Evolutionary conservation across 176 grass and related monocot species (phyloP), one percentile per base, ranked within the genome.

Genomic region (Raddia distichophylla): DNA sequence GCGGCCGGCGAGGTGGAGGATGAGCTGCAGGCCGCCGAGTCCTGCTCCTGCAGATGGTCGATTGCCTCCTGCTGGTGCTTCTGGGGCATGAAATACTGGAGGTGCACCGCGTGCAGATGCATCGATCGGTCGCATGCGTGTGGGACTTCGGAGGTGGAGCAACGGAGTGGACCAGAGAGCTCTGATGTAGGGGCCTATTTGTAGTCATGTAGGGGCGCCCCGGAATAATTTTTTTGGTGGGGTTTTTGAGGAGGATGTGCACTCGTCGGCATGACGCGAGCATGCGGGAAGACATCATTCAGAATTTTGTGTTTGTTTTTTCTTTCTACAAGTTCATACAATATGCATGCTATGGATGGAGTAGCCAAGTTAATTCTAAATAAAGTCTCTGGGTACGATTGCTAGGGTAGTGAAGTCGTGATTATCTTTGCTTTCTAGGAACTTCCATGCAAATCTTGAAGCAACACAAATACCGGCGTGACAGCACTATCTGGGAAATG

Each of bases 71-170:
- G 61, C 78, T 71, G 27, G 27, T 27, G 27, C 27, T 27, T 27
- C 27, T 27, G 87, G 66, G 87, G 83, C 87, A 89, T 89, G 77
- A 85, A 89, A 89, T 85, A n/a, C n/a, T 85, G 87, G 82, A 89
- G 82, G 27, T 85, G 82, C 64, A 77, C 57, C 27, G 78, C 59
- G 46, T 77, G 66, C 72, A 89, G 82, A 48, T 76, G 87, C 87
- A n/a, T n/a, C n/a, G n/a, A n/a, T n/a, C n/a, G n/a, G n/a, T n/a
- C n/a, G n/a, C n/a, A 85, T 86, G 87, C 75, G 87, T 82, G 71
- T 59, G 76, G 69, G 75, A 40, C 27, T 40, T 40, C 37, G 37
- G 4, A 40, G 37, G 37, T 40, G 37, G 76, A 9, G 82, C 64
- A 77, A 75, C 72, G 73, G 83, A 62, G 87, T 85, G 78, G 87